phyloP scores from a whole-genome alignment of 2,329 filamentous ascomycete species.

The Cladophialophora yegresii region DNA sequence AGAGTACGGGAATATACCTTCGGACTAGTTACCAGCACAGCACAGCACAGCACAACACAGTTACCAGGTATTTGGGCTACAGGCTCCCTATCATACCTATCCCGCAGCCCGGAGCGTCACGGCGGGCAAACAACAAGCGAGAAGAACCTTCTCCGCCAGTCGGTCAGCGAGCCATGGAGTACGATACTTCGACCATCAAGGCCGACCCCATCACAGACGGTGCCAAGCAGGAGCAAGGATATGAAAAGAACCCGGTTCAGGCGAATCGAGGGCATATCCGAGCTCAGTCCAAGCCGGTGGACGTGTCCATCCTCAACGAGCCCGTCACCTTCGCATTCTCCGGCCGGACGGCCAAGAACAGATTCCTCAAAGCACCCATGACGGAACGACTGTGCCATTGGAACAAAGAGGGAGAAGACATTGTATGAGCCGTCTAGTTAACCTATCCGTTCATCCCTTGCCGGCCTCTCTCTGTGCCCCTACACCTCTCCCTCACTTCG shows the following conservation, averaged over 20 bases:
- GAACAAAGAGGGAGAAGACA: constrained; percentile 43
- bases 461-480: no score
- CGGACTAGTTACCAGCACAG: neutral
- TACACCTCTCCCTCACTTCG: neutral
- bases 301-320: constrained; percentile 48
- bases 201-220: constrained; percentile 4
- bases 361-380: constrained; percentile 69
- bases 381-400: constrained; percentile 65
- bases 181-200: constrained; percentile 28
- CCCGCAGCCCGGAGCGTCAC: neutral
- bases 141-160: neutral
- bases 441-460: no score
- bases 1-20: neutral
- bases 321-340: constrained; percentile 56
- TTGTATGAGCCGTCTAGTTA: constrained; percentile 7
- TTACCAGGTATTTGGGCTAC: neutral
- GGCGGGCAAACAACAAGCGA: neutral
- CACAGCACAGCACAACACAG: neutral
- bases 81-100: neutral
- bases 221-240: neutral
- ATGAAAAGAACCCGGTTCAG: constrained; percentile 7
- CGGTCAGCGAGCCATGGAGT: constrained; percentile 21
- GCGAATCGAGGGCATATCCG: constrained; percentile 21
- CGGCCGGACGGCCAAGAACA: constrained; percentile 60
- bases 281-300: constrained; percentile 24